These are phyloP conservation scores for Aspergillus candidus DNA, from an alignment of 2,329 filamentous ascomycete genomes.

Conservation along the genomic window DNA sequence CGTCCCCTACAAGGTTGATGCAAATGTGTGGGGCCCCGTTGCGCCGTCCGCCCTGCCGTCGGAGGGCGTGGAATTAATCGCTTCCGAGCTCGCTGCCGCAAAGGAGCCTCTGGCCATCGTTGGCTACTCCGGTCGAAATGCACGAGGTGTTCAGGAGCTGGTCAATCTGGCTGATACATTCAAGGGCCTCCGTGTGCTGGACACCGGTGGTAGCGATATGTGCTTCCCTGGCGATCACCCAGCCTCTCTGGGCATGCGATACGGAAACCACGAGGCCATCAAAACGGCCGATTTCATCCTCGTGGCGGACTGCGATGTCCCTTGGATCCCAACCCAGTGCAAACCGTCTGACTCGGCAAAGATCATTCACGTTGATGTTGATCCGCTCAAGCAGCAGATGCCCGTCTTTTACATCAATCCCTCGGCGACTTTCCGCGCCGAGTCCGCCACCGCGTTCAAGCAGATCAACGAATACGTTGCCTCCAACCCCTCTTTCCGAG, in stretches of 20 bases:
- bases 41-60: conserved; percentile 58
- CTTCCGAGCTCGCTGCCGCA: conserved; percentile 40
- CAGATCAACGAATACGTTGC: conserved; percentile 63
- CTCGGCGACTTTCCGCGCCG: conserved; percentile 59
- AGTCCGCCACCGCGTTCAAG: conserved; percentile 57
- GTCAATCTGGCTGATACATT: conserved; percentile 44
- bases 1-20: conserved; percentile 62
- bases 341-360: conserved; percentile 51
- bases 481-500: conserved; percentile 38
- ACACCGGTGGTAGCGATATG: conserved; percentile 50
- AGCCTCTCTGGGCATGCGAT: conserved; percentile 64
- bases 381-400: conserved; percentile 67
- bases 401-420: conserved; percentile 66
- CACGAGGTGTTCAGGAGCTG: conserved; percentile 39
- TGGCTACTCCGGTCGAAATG: conserved; percentile 46
- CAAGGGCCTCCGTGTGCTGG: conserved; percentile 46
- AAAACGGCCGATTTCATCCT: conserved; percentile 75
- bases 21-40: conserved; percentile 64
- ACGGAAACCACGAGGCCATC: conserved; percentile 67
- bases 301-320: conserved; percentile 83
- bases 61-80: conserved; percentile 41
- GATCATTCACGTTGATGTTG: conserved; percentile 61
- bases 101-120: conserved; percentile 46
- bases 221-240: conserved; percentile 44
- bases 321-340: conserved; percentile 80